Percentiles rank a stretch among this genome's conserved stretches.
These are phyloP conservation scores for Calonectria pseudoturangicola DNA, from an alignment of 2,329 filamentous ascomycete species.

Conservation along the genomic window DNA sequence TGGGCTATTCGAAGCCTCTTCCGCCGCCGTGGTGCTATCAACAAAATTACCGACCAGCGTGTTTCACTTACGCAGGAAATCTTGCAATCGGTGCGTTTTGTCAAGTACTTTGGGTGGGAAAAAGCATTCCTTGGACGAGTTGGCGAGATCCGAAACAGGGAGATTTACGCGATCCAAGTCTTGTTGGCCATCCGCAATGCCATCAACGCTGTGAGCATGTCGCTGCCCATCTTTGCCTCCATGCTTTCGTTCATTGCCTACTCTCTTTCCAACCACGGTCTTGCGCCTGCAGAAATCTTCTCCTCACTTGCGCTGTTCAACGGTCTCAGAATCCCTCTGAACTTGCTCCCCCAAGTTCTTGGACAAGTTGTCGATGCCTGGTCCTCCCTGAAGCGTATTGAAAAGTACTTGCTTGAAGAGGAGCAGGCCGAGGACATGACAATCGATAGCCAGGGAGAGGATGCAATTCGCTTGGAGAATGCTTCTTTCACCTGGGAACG, in stretches of 20 bases:
- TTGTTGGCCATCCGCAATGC: conserved; percentile 89
- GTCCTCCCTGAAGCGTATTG: conserved; percentile 88
- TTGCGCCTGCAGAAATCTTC: conserved; percentile 88
- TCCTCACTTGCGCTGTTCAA: conserved; percentile 97
- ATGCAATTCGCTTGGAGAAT: conserved; percentile 82
- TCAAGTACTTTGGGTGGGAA: conserved; percentile 98
- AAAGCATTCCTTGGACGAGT: conserved; percentile 87
- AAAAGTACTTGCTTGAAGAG: conserved; percentile 91
- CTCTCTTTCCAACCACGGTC: conserved; percentile 77
- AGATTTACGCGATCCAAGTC: conserved; percentile 90
- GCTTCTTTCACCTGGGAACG: conserved; percentile 93
- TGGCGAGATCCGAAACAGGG: conserved; percentile 81
- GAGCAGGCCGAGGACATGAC: conserved; percentile 84
- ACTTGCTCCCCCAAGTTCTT: conserved; percentile 90
- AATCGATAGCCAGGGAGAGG: conserved; percentile 73
- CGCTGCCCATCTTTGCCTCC: conserved; percentile 93
- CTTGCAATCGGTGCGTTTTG: conserved; percentile 90
- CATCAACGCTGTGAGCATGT: conserved; percentile 89
- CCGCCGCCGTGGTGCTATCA: conserved; percentile 84
- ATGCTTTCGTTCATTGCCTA: conserved; percentile 96
- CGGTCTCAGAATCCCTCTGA: conserved; percentile 90
- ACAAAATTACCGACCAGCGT: conserved; percentile 94
- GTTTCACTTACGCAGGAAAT: conserved; percentile 96
- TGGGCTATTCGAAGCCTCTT: conserved; percentile 86
- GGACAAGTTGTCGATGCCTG: conserved; percentile 93